A percentile compares a stretch with the other conserved stretches of the same genome.
phyloP scores from a whole-genome alignment of 495 filamentous ascomycete genomes.

The Clavariopsis aquatica region DNA sequence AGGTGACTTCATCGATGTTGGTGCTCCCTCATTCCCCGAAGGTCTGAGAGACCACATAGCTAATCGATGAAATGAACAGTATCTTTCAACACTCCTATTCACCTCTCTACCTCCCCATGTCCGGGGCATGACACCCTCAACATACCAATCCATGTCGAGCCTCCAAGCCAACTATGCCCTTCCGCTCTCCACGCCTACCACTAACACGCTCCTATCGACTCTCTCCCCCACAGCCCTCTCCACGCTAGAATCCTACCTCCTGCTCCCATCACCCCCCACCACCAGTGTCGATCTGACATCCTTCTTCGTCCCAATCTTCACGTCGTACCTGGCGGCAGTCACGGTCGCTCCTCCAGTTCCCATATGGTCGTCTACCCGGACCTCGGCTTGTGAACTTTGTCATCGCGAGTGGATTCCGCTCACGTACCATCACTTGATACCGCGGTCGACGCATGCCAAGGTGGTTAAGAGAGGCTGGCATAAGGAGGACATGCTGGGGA shows the following conservation, averaged over 20 bases:
- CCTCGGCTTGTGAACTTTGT: slow-evolving; percentile 75
- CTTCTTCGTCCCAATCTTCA: slow-evolving; percentile 63
- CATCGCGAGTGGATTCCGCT: slow-evolving; percentile 74
- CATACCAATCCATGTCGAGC: slow-evolving; percentile 51
- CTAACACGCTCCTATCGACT: slow-evolving; percentile 47
- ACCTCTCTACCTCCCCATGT: slow-evolving; percentile 59
- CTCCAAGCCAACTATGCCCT: slow-evolving; percentile 55
- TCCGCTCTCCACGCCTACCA: slow-evolving; percentile 50
- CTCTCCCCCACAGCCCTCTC: slow-evolving; percentile 59
- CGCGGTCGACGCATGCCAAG: slow-evolving; percentile 73
- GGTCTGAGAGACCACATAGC: neutral
- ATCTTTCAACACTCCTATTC: slow-evolving; percentile 72
- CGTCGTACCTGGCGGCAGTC: slow-evolving; percentile 55
- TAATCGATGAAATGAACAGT: slow-evolving; percentile 49
- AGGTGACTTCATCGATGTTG: slow-evolving; percentile 70
- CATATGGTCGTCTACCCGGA: slow-evolving; percentile 56
- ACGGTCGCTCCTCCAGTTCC: slow-evolving; percentile 60
- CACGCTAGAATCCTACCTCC: slow-evolving; percentile 62
- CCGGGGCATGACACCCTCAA: slow-evolving; percentile 61
- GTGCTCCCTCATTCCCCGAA: neutral
- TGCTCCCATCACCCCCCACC: slow-evolving; percentile 52
- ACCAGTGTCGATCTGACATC: slow-evolving; percentile 40
- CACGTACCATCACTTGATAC: slow-evolving; percentile 85
- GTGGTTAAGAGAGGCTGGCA: slow-evolving; percentile 81
- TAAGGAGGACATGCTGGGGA: slow-evolving; percentile 69